A percentile compares a stretch with the other conserved stretches of the same genome.
Conservation (phyloP, 345 rosid species). For the Luvunga scandens region DNA sequence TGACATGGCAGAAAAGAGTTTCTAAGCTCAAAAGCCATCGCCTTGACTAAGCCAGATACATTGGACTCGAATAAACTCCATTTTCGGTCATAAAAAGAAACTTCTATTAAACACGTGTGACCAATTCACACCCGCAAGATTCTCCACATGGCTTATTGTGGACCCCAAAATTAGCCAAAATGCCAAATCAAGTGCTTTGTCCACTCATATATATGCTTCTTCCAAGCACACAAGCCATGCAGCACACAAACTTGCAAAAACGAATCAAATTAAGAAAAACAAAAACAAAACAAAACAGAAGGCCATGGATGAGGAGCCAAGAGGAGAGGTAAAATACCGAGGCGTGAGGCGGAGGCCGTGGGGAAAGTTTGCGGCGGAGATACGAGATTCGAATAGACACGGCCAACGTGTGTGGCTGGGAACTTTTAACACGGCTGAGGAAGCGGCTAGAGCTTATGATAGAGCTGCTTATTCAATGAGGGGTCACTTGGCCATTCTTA, state of each 20-base stretch:
- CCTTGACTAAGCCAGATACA: constrained; percentile 51
- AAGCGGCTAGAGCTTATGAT: constrained; percentile 88
- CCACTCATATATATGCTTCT: constrained; percentile 15
- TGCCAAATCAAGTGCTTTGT: constrained; percentile 12
- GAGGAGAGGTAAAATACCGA: constrained; percentile 45
- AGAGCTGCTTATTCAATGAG: constrained; percentile 84
- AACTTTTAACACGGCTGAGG: constrained; percentile 83
- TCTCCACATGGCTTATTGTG: constrained; percentile 18
- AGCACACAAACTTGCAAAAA: not conserved
- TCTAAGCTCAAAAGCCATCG: constrained; percentile 36
- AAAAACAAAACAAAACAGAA: not conserved
- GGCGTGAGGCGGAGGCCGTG: constrained; percentile 88
- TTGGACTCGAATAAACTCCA: constrained; percentile 19
- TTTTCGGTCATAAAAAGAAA: constrained; percentile 2
- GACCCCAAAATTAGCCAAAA: constrained; percentile 17
- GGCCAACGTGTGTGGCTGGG: constrained; percentile 94
- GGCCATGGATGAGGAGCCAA: constrained; percentile 30
- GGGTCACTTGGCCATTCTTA: constrained; percentile 72
- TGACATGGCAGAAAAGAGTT: constrained; percentile 4
- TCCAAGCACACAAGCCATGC: constrained; percentile 28
- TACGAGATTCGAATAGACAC: constrained; percentile 66
- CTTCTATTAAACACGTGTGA: constrained; percentile 26
- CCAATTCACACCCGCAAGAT: constrained; percentile 4
- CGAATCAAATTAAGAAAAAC: not conserved
- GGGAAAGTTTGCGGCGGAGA: constrained; percentile 95